Percentiles rank a stretch among this genome's conserved stretches.
Conservation (phyloP, 2,329 filamentous ascomycete genomes). For the Ceratocystis albifundus region DNA sequence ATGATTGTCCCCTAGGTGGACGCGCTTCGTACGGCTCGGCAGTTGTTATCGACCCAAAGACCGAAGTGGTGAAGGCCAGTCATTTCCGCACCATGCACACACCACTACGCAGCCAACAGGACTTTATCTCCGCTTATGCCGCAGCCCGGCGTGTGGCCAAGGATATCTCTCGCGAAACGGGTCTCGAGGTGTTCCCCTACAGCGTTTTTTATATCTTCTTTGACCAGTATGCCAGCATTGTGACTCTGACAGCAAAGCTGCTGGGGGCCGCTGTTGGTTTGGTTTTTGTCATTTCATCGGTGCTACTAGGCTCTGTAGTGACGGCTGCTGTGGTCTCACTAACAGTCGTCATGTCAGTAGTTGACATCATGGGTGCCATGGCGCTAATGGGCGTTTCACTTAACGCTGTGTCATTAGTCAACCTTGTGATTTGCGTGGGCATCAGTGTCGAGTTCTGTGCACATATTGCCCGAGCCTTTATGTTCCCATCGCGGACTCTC, state of each 20-base stretch:
- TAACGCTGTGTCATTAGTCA: slow-evolving; percentile 91
- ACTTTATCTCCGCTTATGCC: slow-evolving; percentile 86
- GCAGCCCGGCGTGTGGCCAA: slow-evolving; percentile 78
- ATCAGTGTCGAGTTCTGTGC: slow-evolving; percentile 97
- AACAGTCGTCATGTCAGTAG: slow-evolving; percentile 84
- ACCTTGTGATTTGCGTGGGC: slow-evolving; percentile 91
- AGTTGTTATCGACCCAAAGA: slow-evolving; percentile 61
- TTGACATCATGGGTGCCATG: slow-evolving; percentile 94
- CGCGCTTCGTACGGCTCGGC: slow-evolving; percentile 78
- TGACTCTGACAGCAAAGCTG: slow-evolving; percentile 64
- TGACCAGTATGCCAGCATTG: slow-evolving; percentile 84
- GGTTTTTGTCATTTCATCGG: slow-evolving; percentile 67
- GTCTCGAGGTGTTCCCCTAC: slow-evolving; percentile 84
- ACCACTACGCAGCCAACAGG: slow-evolving; percentile 72
- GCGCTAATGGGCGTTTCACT: slow-evolving; percentile 76
- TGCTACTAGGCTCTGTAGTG: slow-evolving; percentile 70
- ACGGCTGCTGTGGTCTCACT: slow-evolving; percentile 74
- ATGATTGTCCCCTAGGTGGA: slow-evolving; percentile 77
- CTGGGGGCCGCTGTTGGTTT: slow-evolving; percentile 74
- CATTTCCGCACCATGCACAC: slow-evolving; percentile 89
- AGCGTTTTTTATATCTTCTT: slow-evolving; percentile 99
- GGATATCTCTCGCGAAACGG: slow-evolving; percentile 58
- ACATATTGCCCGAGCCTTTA: slow-evolving; percentile 90
- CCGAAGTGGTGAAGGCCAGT: slow-evolving; percentile 60
- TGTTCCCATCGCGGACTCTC: slow-evolving; percentile 73